phyloP scores from a whole-genome alignment of 139 green algal genomes.

The Pleodorina starrii region DNA sequence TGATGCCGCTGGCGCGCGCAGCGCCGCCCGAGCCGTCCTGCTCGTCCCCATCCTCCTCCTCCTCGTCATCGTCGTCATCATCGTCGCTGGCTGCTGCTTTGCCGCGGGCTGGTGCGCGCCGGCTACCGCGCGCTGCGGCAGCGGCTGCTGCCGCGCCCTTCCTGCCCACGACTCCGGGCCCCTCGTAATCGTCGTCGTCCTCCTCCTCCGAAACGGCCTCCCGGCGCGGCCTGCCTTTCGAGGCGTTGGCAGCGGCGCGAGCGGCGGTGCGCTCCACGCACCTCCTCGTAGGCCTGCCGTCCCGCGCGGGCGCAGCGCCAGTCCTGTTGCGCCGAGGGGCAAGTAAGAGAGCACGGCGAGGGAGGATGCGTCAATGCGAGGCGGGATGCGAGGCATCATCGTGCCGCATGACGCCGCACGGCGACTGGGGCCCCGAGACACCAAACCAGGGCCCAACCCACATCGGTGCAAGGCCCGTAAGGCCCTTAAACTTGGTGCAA shows the following conservation, averaged over 20 bases:
- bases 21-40: background rate
- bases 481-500: no score
- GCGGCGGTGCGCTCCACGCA: background rate
- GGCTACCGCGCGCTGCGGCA: no score
- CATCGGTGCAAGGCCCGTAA: no score
- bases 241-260: background rate
- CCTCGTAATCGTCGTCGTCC: background rate
- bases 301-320: background rate
- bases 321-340: background rate
- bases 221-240: background rate
- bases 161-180: background rate
- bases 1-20: background rate
- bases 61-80: background rate
- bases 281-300: background rate
- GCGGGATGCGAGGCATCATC: no score
- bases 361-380: no score
- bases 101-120: background rate
- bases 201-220: background rate
- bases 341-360: no score
- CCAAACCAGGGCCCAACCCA: no score
- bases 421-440: no score
- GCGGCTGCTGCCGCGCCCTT: background rate
- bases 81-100: background rate
- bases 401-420: no score
- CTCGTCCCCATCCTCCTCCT: background rate